Percentiles rank a stretch among this genome's conserved stretches.
Evolutionary conservation across 768 basidiomycete genomes (phyloP).

Genomic region (Lanmaoa rubissima): DNA sequence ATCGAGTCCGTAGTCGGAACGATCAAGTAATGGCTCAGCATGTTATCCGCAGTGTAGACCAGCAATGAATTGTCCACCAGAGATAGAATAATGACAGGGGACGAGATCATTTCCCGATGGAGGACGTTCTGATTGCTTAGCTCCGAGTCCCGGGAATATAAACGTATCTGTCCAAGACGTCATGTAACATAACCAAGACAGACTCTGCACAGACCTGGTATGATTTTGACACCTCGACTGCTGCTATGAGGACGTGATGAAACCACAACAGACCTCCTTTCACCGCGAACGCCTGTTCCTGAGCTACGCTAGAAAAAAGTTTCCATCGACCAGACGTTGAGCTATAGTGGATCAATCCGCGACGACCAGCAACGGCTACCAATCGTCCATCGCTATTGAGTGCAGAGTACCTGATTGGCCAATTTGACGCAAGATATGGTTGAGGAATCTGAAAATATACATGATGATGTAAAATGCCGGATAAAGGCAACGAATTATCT

Average conservation of each 20-base stretch:
- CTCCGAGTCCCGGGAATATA: conserved; percentile 92
- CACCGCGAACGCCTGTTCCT: conserved; percentile 86
- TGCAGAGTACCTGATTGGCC: conserved; percentile 92
- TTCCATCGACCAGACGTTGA: conserved; percentile 96
- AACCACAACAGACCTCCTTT: conserved; percentile 96
- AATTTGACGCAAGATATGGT: conserved; percentile 84
- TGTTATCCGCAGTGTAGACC: conserved; percentile 94
- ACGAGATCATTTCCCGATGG: conserved; percentile 71
- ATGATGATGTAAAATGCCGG: neutral
- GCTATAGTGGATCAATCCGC: conserved; percentile 92
- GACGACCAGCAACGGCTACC: conserved; percentile 87
- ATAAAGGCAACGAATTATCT: conserved; percentile 7
- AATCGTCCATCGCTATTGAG: conserved; percentile 88
- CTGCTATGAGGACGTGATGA: conserved; percentile 90
- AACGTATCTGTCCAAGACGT: conserved; percentile 60
- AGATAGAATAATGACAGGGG: conserved; percentile 83
- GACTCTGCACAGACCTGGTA: conserved; percentile 55
- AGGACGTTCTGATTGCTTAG: conserved; percentile 80
- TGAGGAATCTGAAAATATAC: conserved; percentile 69
- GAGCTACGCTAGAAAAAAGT: conserved; percentile 71
- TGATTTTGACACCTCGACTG: conserved; percentile 77
- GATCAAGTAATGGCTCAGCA: conserved; percentile 88
- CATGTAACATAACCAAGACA: neutral
- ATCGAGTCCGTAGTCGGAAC: conserved; percentile 81
- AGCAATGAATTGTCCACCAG: conserved; percentile 93